Percentiles rank a stretch among this genome's conserved stretches.
Conservation (phyloP, 1,139 yeast genomes). For the Suhomyces maxii region DNA sequence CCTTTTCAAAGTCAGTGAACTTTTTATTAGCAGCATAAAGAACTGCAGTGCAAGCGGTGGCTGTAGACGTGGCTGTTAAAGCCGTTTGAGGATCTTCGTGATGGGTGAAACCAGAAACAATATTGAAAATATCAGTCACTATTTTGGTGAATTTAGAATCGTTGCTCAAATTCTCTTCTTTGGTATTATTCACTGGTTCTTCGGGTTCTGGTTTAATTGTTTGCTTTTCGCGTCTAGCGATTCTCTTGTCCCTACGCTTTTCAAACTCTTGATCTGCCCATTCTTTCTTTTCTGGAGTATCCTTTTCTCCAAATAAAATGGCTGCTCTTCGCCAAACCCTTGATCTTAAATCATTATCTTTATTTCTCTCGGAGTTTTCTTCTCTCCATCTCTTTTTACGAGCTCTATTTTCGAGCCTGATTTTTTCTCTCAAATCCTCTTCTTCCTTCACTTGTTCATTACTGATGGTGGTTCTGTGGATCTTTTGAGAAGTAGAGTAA, state of each 20-base stretch:
- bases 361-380: slow-evolving; percentile 74
- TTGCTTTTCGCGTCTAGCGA: slow-evolving; percentile 31
- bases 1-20: slow-evolving; percentile 15
- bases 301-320: slow-evolving; percentile 61
- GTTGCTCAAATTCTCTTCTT: slow-evolving; percentile 10
- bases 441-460: slow-evolving; percentile 31
- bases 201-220: slow-evolving; percentile 7
- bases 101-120: slow-evolving; percentile 35
- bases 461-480: slow-evolving; percentile 16
- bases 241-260: slow-evolving; percentile 60
- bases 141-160: slow-evolving; percentile 28
- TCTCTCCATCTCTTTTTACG: slow-evolving; percentile 92
- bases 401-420: slow-evolving; percentile 72
- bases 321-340: slow-evolving; percentile 75
- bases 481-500: slow-evolving; percentile 21
- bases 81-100: slow-evolving; percentile 39
- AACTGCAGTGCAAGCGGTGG: slow-evolving; percentile 38
- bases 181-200: slow-evolving; percentile 1
- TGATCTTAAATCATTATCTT: slow-evolving; percentile 81
- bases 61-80: slow-evolving; percentile 42
- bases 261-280: slow-evolving; percentile 82
- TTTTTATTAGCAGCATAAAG: slow-evolving; percentile 25
- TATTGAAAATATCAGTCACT: slow-evolving; percentile 37
- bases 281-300: slow-evolving; percentile 51
- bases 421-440: slow-evolving; percentile 53